Evolutionary conservation across 116 monocot genomes (phyloP), one percentile per base, ranked within the genome.

Genomic region (Phalaenopsis hybrid): DNA sequence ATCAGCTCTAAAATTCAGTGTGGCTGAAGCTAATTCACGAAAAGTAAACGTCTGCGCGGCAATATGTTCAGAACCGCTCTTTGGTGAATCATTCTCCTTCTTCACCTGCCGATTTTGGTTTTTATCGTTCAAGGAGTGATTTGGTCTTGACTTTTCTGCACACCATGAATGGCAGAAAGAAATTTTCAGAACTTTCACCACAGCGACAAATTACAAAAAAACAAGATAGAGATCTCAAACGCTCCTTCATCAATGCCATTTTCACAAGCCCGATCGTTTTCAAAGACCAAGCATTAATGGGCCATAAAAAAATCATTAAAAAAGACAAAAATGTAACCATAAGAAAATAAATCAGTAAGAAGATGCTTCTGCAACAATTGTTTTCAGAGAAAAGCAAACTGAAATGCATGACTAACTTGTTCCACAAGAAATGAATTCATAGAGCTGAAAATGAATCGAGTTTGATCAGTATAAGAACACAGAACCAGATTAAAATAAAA

Each of bases 21-120:
- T 94, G 34, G 94, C 90, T 0, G 89, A 77, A 52, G 87, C 92
- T 75, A 94, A 79, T 84, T 94, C 92, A 3, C 78, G 83, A 73
- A 86, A 92, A 31, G 88, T 81, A 83, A 94, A 87, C 20, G 84
- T 88, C 77, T 88, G 89, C 58, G 87, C 84, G 75, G 85, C 81
- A 83, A 85, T 86, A 8, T 81, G 69, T 75, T 85, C 83, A 20
- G 86, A 85, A 81, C 83, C 86, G 79, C 52, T 74, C 21, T 75
- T 77, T 45, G 76, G 6, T n/a, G 0, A 6, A 67, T 67, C 78
- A 15, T 43, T 15, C 67, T 80, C 88, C 70, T 85, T 88, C 72
- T 85, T 89, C 52, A 20, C 63, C 17, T 28, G 12, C 31, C 15
- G 8, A 5, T 16, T 63, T 3, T 34, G 61, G 57, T 84, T 88